A percentile compares a stretch with the other conserved stretches of the same genome.
These are phyloP conservation scores for Diaporthe amygdali DNA, from an alignment of 2,329 filamentous ascomycete species.

Conservation along the genomic window DNA sequence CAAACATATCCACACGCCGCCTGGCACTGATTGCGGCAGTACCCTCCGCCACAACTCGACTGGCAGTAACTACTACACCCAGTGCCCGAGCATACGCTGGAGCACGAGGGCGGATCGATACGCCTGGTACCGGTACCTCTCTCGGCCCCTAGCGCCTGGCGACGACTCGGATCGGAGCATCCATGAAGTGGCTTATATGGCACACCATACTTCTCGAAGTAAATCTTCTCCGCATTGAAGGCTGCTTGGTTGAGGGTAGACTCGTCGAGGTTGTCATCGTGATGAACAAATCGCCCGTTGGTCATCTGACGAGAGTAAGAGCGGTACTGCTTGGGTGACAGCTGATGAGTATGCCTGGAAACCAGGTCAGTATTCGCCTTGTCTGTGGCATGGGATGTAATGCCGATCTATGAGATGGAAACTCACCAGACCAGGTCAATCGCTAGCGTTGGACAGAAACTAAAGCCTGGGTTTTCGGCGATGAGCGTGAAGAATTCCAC, in stretches of 20 bases:
- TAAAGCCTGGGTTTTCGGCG: neutral
- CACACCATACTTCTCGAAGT: neutral
- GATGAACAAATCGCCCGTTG: neutral
- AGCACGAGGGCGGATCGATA: too few relatives aligned
- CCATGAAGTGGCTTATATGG: neutral
- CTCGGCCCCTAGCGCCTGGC: too few relatives aligned
- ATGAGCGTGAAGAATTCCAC: conserved; percentile 9
- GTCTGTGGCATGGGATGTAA: too few relatives aligned
- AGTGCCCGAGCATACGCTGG: too few relatives aligned
- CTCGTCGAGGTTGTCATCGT: conserved; percentile 8
- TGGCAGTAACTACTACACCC: neutral
- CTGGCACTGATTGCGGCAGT: neutral
- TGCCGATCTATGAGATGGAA: too few relatives aligned
- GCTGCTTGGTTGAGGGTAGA: neutral
- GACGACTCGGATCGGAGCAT: too few relatives aligned
- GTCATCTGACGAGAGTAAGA: neutral
- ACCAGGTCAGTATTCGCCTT: neutral
- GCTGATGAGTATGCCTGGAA: conserved; percentile 12
- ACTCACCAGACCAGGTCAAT: conserved; percentile 14
- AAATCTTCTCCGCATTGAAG: neutral
- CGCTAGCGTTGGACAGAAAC: neutral
- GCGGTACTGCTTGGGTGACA: neutral
- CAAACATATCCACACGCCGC: conserved; percentile 9
- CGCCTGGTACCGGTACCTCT: too few relatives aligned
- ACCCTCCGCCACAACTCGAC: neutral